Conservation (phyloP, 495 filamentous ascomycete genomes). For the Aspergillus homomorphus region DNA sequence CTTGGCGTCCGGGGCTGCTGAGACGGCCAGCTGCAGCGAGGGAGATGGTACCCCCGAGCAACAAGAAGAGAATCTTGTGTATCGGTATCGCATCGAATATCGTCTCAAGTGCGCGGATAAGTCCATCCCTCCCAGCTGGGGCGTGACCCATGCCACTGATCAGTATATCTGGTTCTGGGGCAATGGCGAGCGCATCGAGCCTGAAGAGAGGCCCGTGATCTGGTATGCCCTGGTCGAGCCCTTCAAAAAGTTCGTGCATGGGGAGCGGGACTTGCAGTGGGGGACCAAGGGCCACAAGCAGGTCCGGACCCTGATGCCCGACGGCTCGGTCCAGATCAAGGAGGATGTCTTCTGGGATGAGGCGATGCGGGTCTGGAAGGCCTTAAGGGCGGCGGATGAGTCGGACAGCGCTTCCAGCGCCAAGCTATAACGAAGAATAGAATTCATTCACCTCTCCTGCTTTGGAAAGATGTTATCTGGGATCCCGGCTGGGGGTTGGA, state of each 20-base stretch:
- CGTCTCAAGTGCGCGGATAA: conserved; percentile 43
- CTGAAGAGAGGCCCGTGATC: conserved; percentile 42
- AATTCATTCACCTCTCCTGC: not conserved
- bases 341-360: conserved; percentile 45
- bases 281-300: conserved; percentile 23
- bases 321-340: conserved; percentile 46
- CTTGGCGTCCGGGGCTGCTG: conserved; percentile 26
- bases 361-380: conserved; percentile 47
- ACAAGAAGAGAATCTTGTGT: conserved; percentile 20
- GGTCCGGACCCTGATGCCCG: conserved; percentile 40
- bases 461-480: too few species aligned
- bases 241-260: conserved; percentile 43
- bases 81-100: conserved; percentile 51
- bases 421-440: conserved; percentile 7
- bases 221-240: conserved; percentile 39
- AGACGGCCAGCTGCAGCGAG: not conserved
- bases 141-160: conserved; percentile 56
- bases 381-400: conserved; percentile 23
- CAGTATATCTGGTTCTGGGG: conserved; percentile 59
- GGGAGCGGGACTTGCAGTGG: conserved; percentile 35
- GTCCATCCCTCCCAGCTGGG: conserved; percentile 46
- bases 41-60: not conserved
- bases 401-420: conserved; percentile 1
- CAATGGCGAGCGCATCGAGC: conserved; percentile 38
- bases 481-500: not conserved